Percentiles rank a stretch among this genome's conserved stretches.
phyloP scores from a whole-genome alignment of 805 yeast genomes.

The Kuraishia borneana region DNA sequence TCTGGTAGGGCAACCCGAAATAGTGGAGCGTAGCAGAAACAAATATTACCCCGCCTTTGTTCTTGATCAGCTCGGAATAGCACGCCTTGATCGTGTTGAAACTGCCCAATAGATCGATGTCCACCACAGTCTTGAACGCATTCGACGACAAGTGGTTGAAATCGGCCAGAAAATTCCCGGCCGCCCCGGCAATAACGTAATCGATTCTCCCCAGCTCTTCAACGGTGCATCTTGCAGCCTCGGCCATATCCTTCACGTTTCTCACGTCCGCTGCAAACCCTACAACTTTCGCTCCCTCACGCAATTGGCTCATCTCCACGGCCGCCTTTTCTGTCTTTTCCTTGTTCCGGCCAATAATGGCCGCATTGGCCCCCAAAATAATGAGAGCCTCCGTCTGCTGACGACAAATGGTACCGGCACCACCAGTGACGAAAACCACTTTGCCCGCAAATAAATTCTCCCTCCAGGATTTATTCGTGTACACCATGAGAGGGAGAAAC shows the following conservation, averaged over 20 bases:
- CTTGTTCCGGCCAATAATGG: conserved; percentile 69
- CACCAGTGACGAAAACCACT: conserved; percentile 89
- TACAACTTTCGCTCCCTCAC: conserved; percentile 54
- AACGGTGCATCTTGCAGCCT: conserved; percentile 60
- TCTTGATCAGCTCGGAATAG: conserved; percentile 48
- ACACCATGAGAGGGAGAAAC: neutral
- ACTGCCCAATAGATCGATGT: conserved; percentile 81
- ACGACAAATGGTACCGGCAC: conserved; percentile 92
- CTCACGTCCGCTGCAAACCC: conserved; percentile 75
- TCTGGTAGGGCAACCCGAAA: conserved; percentile 79
- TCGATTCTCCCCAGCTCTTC: conserved; percentile 67
- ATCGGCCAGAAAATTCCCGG: conserved; percentile 84
- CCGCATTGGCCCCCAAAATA: conserved; percentile 76
- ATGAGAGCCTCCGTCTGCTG: conserved; percentile 83
- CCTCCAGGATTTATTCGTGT: neutral
- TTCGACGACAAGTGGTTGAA: conserved; percentile 69
- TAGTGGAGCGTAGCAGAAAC: conserved; percentile 87
- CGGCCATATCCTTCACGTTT: conserved; percentile 41
- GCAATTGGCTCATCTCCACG: conserved; percentile 42
- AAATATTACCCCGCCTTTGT: conserved; percentile 65
- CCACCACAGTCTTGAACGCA: conserved; percentile 81
- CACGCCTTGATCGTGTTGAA: conserved; percentile 84
- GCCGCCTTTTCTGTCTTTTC: conserved; percentile 62
- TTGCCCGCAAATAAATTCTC: conserved; percentile 55
- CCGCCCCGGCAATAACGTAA: conserved; percentile 89